Evolutionary conservation across 768 basidiomycete species (phyloP).

Genomic region (Boletellus emodensis): DNA sequence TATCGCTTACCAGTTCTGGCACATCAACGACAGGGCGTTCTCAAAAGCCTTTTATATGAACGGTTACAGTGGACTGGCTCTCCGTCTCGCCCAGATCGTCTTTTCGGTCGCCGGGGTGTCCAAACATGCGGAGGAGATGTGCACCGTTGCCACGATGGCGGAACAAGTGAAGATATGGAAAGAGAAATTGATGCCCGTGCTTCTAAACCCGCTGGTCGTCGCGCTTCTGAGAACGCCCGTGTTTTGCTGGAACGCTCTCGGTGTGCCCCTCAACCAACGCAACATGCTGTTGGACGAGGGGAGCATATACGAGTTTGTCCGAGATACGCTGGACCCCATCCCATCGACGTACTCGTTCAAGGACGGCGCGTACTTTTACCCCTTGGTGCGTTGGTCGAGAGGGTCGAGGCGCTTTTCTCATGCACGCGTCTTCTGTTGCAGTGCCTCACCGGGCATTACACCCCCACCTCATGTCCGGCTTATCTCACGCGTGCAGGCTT

Average conservation of each 20-base stretch:
- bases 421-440: constrained; percentile 12
- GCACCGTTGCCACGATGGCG: constrained; percentile 46
- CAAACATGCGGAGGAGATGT: constrained; percentile 52
- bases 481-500: constrained; percentile 65
- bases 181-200: constrained; percentile 53
- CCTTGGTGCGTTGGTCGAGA: constrained; percentile 35
- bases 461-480: constrained; percentile 52
- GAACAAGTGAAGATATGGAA: constrained; percentile 65
- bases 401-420: no score
- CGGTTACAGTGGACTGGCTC: constrained; percentile 66
- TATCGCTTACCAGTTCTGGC: constrained; percentile 75
- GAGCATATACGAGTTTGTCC: constrained; percentile 45
- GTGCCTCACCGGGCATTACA: constrained; percentile 52
- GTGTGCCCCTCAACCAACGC: constrained; percentile 70
- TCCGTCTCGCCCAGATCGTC: constrained; percentile 55
- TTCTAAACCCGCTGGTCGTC: constrained; percentile 56
- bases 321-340: constrained; percentile 50
- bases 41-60: constrained; percentile 57
- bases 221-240: constrained; percentile 41
- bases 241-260: constrained; percentile 75
- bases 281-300: constrained; percentile 55
- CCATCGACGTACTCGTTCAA: constrained; percentile 48
- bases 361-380: constrained; percentile 65
- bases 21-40: constrained; percentile 50
- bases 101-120: constrained; percentile 59